Percentiles rank a stretch among this genome's conserved stretches.
phyloP scores from a whole-genome alignment of 2,329 filamentous ascomycete genomes.

The Aspergillus sp. region DNA sequence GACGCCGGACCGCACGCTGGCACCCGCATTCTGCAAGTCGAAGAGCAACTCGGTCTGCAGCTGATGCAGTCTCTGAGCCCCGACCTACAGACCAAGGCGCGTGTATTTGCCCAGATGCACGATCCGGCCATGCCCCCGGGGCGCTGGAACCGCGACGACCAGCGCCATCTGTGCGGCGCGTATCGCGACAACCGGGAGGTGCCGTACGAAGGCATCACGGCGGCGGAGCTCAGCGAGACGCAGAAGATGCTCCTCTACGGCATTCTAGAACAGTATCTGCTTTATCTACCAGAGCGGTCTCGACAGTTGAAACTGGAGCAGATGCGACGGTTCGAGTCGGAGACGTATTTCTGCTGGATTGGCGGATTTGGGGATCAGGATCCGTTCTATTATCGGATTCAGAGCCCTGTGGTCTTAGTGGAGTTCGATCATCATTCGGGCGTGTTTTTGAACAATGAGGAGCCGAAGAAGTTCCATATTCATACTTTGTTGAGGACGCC shows the following conservation, averaged over 20 bases:
- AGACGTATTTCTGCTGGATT: conserved; percentile 79
- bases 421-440: conserved; percentile 82
- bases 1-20: conserved; percentile 63
- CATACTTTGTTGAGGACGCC: conserved; percentile 72
- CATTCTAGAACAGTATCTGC: conserved; percentile 64
- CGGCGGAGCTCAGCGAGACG: conserved; percentile 41
- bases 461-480: conserved; percentile 76
- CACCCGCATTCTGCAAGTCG: conserved; percentile 63
- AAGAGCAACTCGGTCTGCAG: conserved; percentile 63
- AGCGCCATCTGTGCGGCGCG: conserved; percentile 74
- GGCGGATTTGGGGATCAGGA: conserved; percentile 66
- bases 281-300: conserved; percentile 63
- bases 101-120: conserved; percentile 59
- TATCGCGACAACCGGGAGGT: conserved; percentile 76
- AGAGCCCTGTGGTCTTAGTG: conserved; percentile 70
- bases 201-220: conserved; percentile 68
- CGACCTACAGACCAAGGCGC: conserved; percentile 51
- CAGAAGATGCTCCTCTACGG: conserved; percentile 57
- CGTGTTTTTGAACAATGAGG: conserved; percentile 70
- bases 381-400: conserved; percentile 75
- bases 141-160: conserved; percentile 78
- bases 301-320: conserved; percentile 56
- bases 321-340: conserved; percentile 56
- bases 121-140: conserved; percentile 62
- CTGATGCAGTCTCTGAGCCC: conserved; percentile 65